These are phyloP conservation scores for Leptodermis oblonga DNA, from an alignment of 257 asterid genomes.

Conservation along the genomic window DNA sequence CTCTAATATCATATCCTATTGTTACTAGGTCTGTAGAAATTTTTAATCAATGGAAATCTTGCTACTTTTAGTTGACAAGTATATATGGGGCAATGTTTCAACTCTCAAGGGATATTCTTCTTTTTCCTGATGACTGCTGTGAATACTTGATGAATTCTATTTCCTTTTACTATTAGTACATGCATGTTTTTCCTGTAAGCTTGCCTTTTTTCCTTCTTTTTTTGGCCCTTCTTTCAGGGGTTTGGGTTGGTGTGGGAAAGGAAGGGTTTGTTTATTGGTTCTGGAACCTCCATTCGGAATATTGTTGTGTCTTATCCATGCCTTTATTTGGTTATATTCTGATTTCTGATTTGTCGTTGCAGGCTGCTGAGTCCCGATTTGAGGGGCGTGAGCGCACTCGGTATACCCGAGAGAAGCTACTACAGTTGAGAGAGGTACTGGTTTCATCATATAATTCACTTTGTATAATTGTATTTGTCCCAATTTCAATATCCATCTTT, in stretches of 20 bases:
- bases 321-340: background rate
- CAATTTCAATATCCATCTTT: no score
- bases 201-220: background rate
- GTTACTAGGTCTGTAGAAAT: no score
- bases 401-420: constrained; percentile 67
- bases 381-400: constrained; percentile 67
- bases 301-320: background rate
- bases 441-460: background rate
- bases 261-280: background rate
- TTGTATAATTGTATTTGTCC: background rate
- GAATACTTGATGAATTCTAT: background rate
- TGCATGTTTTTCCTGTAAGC: background rate
- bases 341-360: constrained; percentile 5
- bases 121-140: no score
- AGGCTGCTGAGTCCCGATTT: constrained; percentile 79
- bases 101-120: no score
- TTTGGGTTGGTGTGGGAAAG: background rate
- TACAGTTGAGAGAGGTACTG: constrained; percentile 78
- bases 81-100: no score
- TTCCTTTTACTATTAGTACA: background rate
- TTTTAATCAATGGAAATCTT: no score
- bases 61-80: no score
- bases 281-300: background rate
- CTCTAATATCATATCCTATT: background rate
- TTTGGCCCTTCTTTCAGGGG: background rate